Percentiles rank a stretch among this genome's conserved stretches.
Conservation (phyloP, 2,329 filamentous ascomycete genomes). For the Fusarium stilboides region DNA sequence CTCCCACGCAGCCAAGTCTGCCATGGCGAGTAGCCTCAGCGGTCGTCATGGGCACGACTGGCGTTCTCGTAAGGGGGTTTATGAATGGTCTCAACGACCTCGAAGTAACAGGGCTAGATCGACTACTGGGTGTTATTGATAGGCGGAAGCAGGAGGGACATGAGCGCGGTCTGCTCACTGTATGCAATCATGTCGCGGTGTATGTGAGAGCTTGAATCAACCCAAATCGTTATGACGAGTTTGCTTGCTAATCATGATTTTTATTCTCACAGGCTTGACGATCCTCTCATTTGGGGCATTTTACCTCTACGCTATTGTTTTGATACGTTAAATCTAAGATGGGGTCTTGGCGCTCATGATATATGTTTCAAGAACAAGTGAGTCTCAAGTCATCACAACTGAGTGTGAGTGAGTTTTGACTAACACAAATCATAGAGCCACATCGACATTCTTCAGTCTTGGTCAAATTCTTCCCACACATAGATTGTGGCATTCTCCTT, state of each 20-base stretch:
- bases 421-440: slow-evolving; percentile 63
- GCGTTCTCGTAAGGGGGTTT: slow-evolving; percentile 80
- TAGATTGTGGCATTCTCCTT: slow-evolving; percentile 80
- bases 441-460: slow-evolving; percentile 85
- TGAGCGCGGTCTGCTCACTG: slow-evolving; percentile 85
- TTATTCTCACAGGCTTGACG: slow-evolving; percentile 78
- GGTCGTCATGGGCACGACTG: slow-evolving; percentile 80
- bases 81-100: slow-evolving; percentile 81
- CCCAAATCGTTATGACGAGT: not conserved
- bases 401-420: slow-evolving; percentile 2
- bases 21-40: slow-evolving; percentile 83
- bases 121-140: slow-evolving; percentile 83
- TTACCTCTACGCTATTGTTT: slow-evolving; percentile 82
- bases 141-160: slow-evolving; percentile 75
- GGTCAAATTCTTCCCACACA: slow-evolving; percentile 95
- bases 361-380: slow-evolving; percentile 94
- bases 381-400: slow-evolving; percentile 38
- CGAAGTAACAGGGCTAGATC: slow-evolving; percentile 82
- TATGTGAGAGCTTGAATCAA: slow-evolving; percentile 43
- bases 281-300: slow-evolving; percentile 94
- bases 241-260: slow-evolving; percentile 17
- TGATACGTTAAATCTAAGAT: slow-evolving; percentile 83
- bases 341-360: slow-evolving; percentile 93
- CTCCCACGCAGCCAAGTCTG: slow-evolving; percentile 67
- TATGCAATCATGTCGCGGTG: slow-evolving; percentile 62